Base-by-base conservation (phyloP, 352 stramenopile genomes). In the Peronospora destructor region DNA sequence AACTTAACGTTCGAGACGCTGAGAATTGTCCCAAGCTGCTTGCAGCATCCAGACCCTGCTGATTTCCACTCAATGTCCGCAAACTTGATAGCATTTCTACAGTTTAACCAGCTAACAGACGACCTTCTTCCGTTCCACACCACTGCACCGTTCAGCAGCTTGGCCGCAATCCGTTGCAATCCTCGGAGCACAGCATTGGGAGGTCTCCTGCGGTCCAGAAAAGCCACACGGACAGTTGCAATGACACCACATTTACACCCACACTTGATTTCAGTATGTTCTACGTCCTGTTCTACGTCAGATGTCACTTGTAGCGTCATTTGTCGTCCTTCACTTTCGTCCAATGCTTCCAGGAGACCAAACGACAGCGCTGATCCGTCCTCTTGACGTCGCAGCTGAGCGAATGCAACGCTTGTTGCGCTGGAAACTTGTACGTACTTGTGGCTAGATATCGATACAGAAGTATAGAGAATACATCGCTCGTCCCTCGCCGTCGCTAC, bases 61-160 rank as follows among this genome's bases (percentile, higher is more conserved):
- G 33, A 47, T 5, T 34, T 45, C 50, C 60, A 72, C 28, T 62
- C 16, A 3, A 84, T 38, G 29, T 55, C 33, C 0, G 34, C 14
- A 49, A 78, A 84, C 7, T 53, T 21, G 5, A 84, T 51, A 4
- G 14, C 9, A 17, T 84, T 64, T 35, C 40, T 49, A 7, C 14
- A 19, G 33, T 84, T 82, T 45, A 86, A 45, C 76, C 80, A 88
- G 10, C 41, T 46, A 9, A 88, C 36, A 0, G 52, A 59, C 6
- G 66, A 45, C 2, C 32, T 39, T 36, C 61, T 66, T 6, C 48
- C 59, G 5, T 30, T 54, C 76, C 76, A 89, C 6, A 84, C 37
- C 6, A 71, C 23, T n/a, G 54, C 52, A 3, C 65, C 70, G 8
- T 68, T 49, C 16, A 91, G 40, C 7, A 85, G 45, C 42, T 70